A percentile compares a stretch with the other conserved stretches of the same genome.
phyloP scores from a whole-genome alignment of 2,329 filamentous ascomycete genomes.

The Cytospora chrysosperma region DNA sequence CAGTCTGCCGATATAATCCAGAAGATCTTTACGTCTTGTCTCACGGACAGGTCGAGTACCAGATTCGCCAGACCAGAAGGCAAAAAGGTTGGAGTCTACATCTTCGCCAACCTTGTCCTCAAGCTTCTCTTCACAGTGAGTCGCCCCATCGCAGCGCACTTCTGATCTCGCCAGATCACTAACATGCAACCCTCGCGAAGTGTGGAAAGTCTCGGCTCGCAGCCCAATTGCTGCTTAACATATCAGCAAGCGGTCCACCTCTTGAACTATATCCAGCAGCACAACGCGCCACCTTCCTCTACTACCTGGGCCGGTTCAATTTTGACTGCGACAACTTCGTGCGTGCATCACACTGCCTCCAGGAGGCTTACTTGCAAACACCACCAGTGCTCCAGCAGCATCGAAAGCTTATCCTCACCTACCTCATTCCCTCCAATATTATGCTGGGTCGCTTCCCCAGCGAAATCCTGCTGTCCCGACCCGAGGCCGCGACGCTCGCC shows the following conservation, averaged over 20 bases:
- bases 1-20: constrained; percentile 85
- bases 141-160: constrained; percentile 7
- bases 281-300: constrained; percentile 88
- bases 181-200: constrained; percentile 36
- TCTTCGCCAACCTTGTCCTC: constrained; percentile 86
- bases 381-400: constrained; percentile 64
- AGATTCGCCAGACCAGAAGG: constrained; percentile 71
- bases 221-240: constrained; percentile 86
- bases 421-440: constrained; percentile 79
- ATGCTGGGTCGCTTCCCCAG: constrained; percentile 83
- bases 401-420: constrained; percentile 75
- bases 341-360: constrained; percentile 71
- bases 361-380: constrained; percentile 75
- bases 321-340: constrained; percentile 83
- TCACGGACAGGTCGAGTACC: constrained; percentile 74
- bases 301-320: constrained; percentile 89
- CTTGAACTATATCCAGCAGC: constrained; percentile 78
- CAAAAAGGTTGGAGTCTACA: constrained; percentile 85
- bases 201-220: constrained; percentile 81
- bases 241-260: constrained; percentile 78
- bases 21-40: constrained; percentile 85
- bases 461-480: constrained; percentile 60
- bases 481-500: constrained; percentile 66
- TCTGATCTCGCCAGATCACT: constrained; percentile 9
- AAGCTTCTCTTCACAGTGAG: constrained; percentile 80